Evolutionary conservation across 2,329 filamentous ascomycete species (phyloP).

Genomic region (Xylariaceae sp.): DNA sequence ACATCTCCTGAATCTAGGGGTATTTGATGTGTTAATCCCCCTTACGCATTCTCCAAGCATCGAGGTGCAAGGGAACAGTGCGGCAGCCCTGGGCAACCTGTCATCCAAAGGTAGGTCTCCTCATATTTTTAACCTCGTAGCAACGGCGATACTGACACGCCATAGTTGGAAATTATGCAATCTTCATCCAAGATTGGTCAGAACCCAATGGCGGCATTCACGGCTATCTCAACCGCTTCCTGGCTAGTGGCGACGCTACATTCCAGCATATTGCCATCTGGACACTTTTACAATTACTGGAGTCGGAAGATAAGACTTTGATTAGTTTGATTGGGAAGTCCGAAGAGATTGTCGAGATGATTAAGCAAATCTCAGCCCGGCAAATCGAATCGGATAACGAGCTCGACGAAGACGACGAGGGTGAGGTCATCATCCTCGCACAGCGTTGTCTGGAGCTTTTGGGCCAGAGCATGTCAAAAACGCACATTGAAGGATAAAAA

Average conservation of each 20-base stretch:
- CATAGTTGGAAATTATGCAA: slow-evolving; percentile 88
- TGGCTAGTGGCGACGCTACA: slow-evolving; percentile 89
- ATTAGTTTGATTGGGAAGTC: slow-evolving; percentile 84
- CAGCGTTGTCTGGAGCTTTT: slow-evolving; percentile 85
- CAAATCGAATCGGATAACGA: slow-evolving; percentile 84
- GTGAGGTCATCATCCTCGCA: slow-evolving; percentile 86
- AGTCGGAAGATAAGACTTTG: slow-evolving; percentile 89
- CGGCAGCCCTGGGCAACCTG: slow-evolving; percentile 88
- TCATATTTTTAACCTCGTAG: background rate
- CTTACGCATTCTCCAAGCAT: slow-evolving; percentile 93
- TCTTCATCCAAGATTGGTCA: slow-evolving; percentile 91
- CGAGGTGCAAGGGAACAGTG: slow-evolving; percentile 97
- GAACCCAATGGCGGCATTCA: slow-evolving; percentile 92
- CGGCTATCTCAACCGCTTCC: slow-evolving; percentile 87
- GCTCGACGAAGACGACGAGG: slow-evolving; percentile 83
- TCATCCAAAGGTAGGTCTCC: slow-evolving; percentile 82
- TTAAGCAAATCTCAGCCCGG: slow-evolving; percentile 84
- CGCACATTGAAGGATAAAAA: slow-evolving; percentile 71
- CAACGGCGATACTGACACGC: slow-evolving; percentile 10
- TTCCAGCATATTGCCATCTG: slow-evolving; percentile 99
- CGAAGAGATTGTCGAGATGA: slow-evolving; percentile 87
- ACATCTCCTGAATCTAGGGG: slow-evolving; percentile 82
- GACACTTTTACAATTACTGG: slow-evolving; percentile 91
- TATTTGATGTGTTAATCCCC: slow-evolving; percentile 94
- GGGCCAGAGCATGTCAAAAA: slow-evolving; percentile 69